Evolutionary conservation across 257 asterid genomes (phyloP).

Genomic region (Ophiorrhiza pumila): DNA sequence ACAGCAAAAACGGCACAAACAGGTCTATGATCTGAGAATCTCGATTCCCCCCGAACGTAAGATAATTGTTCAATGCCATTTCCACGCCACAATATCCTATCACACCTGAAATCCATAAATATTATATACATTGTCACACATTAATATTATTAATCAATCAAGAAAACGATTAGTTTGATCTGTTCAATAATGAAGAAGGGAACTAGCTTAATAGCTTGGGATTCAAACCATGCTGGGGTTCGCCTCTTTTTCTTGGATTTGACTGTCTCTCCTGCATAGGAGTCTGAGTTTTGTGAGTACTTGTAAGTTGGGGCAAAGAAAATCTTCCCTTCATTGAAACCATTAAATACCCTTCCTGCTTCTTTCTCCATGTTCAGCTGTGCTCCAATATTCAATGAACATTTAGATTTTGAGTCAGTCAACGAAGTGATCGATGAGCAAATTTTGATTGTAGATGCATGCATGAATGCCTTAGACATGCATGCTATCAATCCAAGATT

Average conservation of each 20-base stretch:
- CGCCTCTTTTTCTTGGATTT: slow-evolving; percentile 84
- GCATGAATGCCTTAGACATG: no score
- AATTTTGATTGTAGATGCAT: background rate
- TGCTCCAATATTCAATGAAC: background rate
- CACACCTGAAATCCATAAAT: slow-evolving; percentile 60
- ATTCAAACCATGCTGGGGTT: slow-evolving; percentile 83
- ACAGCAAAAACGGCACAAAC: slow-evolving; percentile 68
- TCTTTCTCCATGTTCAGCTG: slow-evolving; percentile 74
- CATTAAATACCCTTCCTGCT: slow-evolving; percentile 78
- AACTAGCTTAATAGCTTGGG: no score
- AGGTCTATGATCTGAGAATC: slow-evolving; percentile 85
- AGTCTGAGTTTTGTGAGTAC: slow-evolving; percentile 73
- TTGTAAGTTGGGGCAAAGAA: slow-evolving; percentile 89
- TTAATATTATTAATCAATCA: no score
- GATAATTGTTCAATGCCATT: slow-evolving; percentile 61
- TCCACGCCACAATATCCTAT: slow-evolving; percentile 81
- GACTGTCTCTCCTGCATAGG: slow-evolving; percentile 69
- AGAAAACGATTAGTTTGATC: background rate
- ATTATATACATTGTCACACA: no score
- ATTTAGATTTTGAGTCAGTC: no score
- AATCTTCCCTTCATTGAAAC: slow-evolving; percentile 86
- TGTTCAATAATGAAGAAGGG: no score
- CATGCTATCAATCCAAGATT: no score
- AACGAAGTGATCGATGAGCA: no score
- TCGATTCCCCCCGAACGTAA: slow-evolving; percentile 73